phyloP scores from a whole-genome alignment of 257 asterid species.

The Gentiana straminea region DNA sequence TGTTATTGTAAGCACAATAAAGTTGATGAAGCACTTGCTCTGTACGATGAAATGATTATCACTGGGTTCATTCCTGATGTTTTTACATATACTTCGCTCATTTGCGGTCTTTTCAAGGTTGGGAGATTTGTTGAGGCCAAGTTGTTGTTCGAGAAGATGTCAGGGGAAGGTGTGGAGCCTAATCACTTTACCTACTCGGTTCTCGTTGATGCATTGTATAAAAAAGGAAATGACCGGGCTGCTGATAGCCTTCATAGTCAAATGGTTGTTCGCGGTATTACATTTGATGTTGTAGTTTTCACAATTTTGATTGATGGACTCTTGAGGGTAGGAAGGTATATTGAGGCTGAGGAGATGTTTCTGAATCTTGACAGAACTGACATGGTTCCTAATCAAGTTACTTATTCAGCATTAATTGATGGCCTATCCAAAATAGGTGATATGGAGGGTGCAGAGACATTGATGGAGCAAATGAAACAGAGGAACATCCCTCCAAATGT shows the following conservation, averaged over 20 bases:
- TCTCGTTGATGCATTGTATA: conserved; percentile 47
- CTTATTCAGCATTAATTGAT: conserved; percentile 62
- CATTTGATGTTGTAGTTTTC: conserved; percentile 57
- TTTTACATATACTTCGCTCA: conserved; percentile 48
- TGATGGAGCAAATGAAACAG: conserved; percentile 58
- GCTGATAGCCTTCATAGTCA: conserved; percentile 66
- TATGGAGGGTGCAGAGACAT: conserved; percentile 41
- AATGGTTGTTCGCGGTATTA: conserved; percentile 74
- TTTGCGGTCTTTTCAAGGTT: conserved; percentile 48
- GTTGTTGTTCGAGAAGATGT: conserved; percentile 47
- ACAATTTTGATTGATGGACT: conserved; percentile 73
- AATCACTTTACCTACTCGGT: conserved; percentile 64
- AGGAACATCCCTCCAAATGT: conserved; percentile 46
- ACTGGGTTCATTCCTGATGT: conserved; percentile 62
- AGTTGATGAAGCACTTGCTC: conserved; percentile 45
- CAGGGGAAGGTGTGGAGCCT: conserved; percentile 46
- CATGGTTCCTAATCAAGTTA: conserved; percentile 38
- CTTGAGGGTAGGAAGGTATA: conserved; percentile 47
- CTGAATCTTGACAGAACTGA: conserved; percentile 34
- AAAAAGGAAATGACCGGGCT: conserved; percentile 32
- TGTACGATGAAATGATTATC: conserved; percentile 44
- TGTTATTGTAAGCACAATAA: conserved; percentile 28
- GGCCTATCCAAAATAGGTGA: conserved; percentile 65
- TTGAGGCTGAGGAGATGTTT: conserved; percentile 59
- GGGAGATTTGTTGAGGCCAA: conserved; percentile 56